Evolutionary conservation across 345 rosid species (phyloP).

Genomic region (Anacardium occidentale): DNA sequence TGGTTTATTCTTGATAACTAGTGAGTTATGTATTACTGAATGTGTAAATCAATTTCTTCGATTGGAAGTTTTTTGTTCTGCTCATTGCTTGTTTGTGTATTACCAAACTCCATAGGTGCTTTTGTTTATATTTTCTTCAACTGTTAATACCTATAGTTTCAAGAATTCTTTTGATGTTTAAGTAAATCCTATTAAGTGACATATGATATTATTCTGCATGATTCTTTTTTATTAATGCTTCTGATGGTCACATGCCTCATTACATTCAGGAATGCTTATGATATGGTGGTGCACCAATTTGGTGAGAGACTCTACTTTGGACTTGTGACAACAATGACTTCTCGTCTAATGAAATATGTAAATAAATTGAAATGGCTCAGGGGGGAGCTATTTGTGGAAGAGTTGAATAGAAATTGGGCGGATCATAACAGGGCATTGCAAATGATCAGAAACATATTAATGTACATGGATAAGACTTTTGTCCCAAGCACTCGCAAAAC

Average conservation of each 20-base stretch:
- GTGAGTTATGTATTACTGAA: background rate
- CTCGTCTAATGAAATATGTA: constrained; percentile 56
- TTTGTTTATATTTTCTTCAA: background rate
- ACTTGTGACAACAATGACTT: constrained; percentile 60
- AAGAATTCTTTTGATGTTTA: background rate
- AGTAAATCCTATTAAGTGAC: background rate
- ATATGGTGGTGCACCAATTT: constrained; percentile 73
- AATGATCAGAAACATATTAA: constrained; percentile 73
- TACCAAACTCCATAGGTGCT: background rate
- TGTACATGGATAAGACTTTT: constrained; percentile 76
- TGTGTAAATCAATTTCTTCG: background rate
- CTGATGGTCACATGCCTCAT: background rate
- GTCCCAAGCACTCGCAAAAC: constrained; percentile 62
- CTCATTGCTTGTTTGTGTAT: background rate
- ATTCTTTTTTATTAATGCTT: background rate
- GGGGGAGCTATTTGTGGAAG: constrained; percentile 67
- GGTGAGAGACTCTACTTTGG: constrained; percentile 67
- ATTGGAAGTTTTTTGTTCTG: background rate
- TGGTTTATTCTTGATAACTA: background rate
- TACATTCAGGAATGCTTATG: constrained; percentile 49
- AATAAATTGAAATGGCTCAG: constrained; percentile 58
- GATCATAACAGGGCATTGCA: constrained; percentile 77
- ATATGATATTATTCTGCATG: background rate
- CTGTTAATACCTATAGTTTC: background rate
- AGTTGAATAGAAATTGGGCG: constrained; percentile 68